Base-by-base conservation (phyloP, 306 rosid species). In the Prunus mira region DNA sequence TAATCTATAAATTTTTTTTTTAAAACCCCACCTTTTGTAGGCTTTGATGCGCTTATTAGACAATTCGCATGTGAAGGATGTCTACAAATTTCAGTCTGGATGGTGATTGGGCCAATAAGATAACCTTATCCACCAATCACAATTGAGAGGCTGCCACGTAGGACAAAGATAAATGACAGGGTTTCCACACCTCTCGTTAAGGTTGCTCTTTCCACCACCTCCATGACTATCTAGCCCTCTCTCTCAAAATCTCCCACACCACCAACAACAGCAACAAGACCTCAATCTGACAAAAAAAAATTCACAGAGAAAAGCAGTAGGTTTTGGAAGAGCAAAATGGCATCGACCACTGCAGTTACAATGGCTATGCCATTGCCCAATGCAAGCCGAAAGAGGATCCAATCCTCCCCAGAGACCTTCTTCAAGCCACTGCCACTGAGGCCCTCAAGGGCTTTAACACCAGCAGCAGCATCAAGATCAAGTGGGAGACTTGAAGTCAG, bases 291-390 rank as follows among this genome's bases (percentile, higher is more conserved):
- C 38, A 56, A 81, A 69, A 75, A 67, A 74, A 62, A 6, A 57
- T 17, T 19, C 74, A 65, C 52, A 66, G 2, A 77, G 72, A 79
- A 6, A 61, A 60, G 46, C 64, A 78, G 20, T 3, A 18, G 54
- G 67, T 52, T 27, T 65, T 67, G n/a, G 46, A 67, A 73, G 27
- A 32, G 17, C 27, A 5, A 24, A 47, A 92, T 92, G 98, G 92
- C 96, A 73, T 82, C 98, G 46, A 86, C 96, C 77, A 80, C 97
- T 5, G 89, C 96, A 52, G 77, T 92, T 76, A 82, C 96, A 78
- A 86, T 92, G 98, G 89, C 88, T n/a, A 71, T 85, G 96, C 91
- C 90, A 77, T 65, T 81, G 72, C 80, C 90, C 27, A 71, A 79
- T 60, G 75, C 85, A 20, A 69, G 51, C 86, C 88, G 87, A 66